Conservation (phyloP, 2,329 filamentous ascomycete genomes). For the Ophiobolus disseminans region DNA sequence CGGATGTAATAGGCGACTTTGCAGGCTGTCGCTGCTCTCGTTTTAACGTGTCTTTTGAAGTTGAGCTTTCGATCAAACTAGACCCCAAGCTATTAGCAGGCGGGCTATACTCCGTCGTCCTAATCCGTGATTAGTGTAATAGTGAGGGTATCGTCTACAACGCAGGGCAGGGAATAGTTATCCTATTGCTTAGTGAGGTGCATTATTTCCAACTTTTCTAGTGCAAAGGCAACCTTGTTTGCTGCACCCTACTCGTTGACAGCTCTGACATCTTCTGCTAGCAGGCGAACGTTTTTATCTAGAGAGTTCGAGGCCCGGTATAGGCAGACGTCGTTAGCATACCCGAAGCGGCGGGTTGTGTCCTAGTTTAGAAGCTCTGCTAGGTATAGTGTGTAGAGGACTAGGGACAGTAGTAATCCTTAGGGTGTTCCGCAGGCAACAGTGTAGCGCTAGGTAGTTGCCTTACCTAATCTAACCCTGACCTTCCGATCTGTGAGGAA, state of each 20-base stretch:
- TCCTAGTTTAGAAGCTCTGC: slow-evolving; percentile 1
- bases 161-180: slow-evolving; percentile 1
- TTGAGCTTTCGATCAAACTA: slow-evolving; percentile 1
- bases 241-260: slow-evolving; percentile 6
- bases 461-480: not conserved
- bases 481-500: slow-evolving; percentile 3
- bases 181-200: slow-evolving; percentile 8
- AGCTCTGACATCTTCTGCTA: slow-evolving; percentile 8
- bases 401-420: slow-evolving; percentile 3
- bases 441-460: not conserved
- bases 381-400: slow-evolving; percentile 6
- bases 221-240: slow-evolving; percentile 15
- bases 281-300: slow-evolving; percentile 6
- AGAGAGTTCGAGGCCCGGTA: not conserved
- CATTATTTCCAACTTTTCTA: slow-evolving; percentile 16
- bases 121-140: slow-evolving; percentile 1
- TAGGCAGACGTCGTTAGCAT: not conserved
- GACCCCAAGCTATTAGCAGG: not conserved
- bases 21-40: not conserved
- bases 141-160: slow-evolving; percentile 5
- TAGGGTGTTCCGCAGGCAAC: slow-evolving; percentile 6
- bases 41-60: not conserved
- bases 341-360: not conserved
- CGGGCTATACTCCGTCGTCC: not conserved
- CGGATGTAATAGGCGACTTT: not conserved